Conservation (phyloP, 2,329 filamentous ascomycete species). For the Teratosphaeria gauchensis region DNA sequence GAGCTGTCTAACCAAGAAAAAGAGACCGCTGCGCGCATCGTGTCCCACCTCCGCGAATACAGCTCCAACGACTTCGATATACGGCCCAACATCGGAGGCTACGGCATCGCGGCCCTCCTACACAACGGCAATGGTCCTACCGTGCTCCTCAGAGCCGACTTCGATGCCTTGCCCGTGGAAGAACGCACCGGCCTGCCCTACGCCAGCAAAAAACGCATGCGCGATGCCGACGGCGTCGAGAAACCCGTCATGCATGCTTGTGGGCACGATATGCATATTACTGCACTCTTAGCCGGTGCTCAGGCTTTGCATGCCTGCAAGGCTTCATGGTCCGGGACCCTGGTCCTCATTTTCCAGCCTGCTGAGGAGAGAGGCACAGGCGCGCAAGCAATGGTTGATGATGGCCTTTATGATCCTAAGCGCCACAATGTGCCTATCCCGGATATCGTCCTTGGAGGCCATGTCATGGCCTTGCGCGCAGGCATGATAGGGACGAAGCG, state of each 20-base stretch:
- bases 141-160: slow-evolving; percentile 51
- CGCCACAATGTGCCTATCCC: slow-evolving; percentile 41
- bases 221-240: slow-evolving; percentile 36
- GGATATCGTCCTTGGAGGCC: slow-evolving; percentile 47
- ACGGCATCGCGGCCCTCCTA: slow-evolving; percentile 49
- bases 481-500: no score
- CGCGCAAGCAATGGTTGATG: slow-evolving; percentile 53
- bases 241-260: slow-evolving; percentile 59
- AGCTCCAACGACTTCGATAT: slow-evolving; percentile 34
- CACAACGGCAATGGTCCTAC: slow-evolving; percentile 47
- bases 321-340: slow-evolving; percentile 52
- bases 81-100: slow-evolving; percentile 45
- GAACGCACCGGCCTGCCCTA: slow-evolving; percentile 49
- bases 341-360: slow-evolving; percentile 58
- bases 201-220: slow-evolving; percentile 39
- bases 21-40: not conserved
- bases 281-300: slow-evolving; percentile 47
- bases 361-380: slow-evolving; percentile 56
- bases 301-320: slow-evolving; percentile 22
- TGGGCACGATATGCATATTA: slow-evolving; percentile 58
- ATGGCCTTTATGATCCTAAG: slow-evolving; percentile 42
- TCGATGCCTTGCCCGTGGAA: slow-evolving; percentile 50
- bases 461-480: slow-evolving; percentile 31
- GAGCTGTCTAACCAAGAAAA: no score
- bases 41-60: not conserved